Evolutionary conservation across 169 alveolate species (phyloP), one percentile per base, ranked within the genome.

Genomic region (Cyclospora cayetanensis): DNA sequence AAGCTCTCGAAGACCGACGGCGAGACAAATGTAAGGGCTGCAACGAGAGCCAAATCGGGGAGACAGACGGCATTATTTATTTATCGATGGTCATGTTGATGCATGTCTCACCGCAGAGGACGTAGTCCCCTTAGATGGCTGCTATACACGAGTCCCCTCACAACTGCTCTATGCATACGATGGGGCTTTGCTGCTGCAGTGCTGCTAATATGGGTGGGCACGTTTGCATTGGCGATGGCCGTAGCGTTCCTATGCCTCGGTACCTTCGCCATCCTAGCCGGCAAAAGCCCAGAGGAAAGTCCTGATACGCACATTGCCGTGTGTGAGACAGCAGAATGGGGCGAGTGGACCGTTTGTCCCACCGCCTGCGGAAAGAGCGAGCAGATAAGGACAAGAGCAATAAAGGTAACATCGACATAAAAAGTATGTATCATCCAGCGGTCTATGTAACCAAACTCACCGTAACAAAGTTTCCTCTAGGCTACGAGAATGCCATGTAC

Each of bases 301-400:
- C 34, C 46, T 2, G 31, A 42, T 11, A 65, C 87, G 1, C 27
- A 9, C 2, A 34, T 22, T 11, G 68, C 39, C 34, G 25, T 12
- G 4, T 77, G 87, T 29, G n/a, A 43, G 27, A 53, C 60, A 37
- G 46, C 42, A 18, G 50, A 43, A 25, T 77, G 87, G 87, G 31
- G 72, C 29, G 87, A 77, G 22, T 77, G 87, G 87, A n/a, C 46
- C 20, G 50, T 42, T 2, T 77, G 87, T 53, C 87, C 87, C 11
- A 68, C 29, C 12, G 87, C 39, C 5, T 77, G 87, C 12, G 87
- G 87, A 77, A 68, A 77, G 9, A 29, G 87, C 31, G 18, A n/a
- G 1, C 87, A 77, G 20, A 1, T 20, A 29, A n/a, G 87, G 20
- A 18, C 25, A n/a, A n/a, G 87, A n/a, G 52, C 11, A 9, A 77